Base-by-base conservation (phyloP, 768 basidiomycete species). In the Cubamyces sp. region DNA sequence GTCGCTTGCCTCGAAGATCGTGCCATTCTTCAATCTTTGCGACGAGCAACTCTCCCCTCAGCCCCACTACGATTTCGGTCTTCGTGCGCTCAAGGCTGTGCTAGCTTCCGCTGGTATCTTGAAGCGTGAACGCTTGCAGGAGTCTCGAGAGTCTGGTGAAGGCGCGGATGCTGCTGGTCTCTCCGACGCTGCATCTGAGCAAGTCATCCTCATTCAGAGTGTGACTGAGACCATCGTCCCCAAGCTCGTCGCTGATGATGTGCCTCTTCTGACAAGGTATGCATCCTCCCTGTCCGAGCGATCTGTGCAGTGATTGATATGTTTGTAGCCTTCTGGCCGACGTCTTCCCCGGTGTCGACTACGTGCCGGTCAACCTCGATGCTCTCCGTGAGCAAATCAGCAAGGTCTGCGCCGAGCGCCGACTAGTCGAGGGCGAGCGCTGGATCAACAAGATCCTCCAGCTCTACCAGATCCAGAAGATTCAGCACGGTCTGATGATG, bases 401-500 rank as follows among this genome's bases (percentile, higher is more conserved):
- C 64, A 87, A 89, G 68, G 92, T 98, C 60, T 98, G 96, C 76
- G 75, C 78, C 7, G 94, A 97, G 74, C 87, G 87, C 41, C 88
- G 94, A 37, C 81, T 98, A n/a, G 82, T 94, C 23, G 78, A 87
- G 50, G 93, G 94, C 19, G 92, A 96, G 48, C 83, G 85, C 37
- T 99, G 97, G 96, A 82, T 95, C 54, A 84, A 87, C 68, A 99
- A 99, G 80, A 96, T 98, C 60, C 82, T 99, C 15, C 97, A 99
- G 73, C 83, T 99, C 5, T 98, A 98, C 75, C 97, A 98, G 74
- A 98, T 99, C 61, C 97, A 99, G 77, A 98, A 95, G 79, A 99
- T 98, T 65, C 96, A 98, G 68, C 97, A 99, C 75, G 97, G 97
- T 76, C 81, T 99, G 43, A 98, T 99, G 97, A 97, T 99, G 94